Percentiles rank a stretch among this genome's conserved stretches.
Evolutionary conservation across 257 asterid species (phyloP).

Genomic region (Schizonepeta tenuifolia): DNA sequence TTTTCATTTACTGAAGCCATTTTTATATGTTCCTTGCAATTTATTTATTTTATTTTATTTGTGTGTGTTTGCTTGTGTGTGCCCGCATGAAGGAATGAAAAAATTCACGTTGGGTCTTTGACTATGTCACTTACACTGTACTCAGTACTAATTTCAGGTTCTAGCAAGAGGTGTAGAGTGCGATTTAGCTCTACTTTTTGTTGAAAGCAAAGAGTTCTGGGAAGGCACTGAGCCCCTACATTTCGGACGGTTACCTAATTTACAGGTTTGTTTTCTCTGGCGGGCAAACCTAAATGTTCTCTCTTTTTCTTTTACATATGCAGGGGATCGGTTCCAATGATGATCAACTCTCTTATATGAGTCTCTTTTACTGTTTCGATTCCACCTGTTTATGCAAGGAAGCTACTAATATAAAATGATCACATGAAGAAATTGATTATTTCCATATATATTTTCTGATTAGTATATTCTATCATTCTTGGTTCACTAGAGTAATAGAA

Average conservation of each 20-base stretch:
- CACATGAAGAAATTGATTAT: neutral
- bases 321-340: neutral
- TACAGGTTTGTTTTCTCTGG: conserved; percentile 60
- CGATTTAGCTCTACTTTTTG: conserved; percentile 87
- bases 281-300: conserved; percentile 11
- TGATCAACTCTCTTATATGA: conserved; percentile 7
- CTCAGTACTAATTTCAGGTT: conserved; percentile 56
- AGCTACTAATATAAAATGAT: conserved; percentile 5
- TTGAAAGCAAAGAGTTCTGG: conserved; percentile 85
- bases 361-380: neutral
- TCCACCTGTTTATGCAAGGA: conserved; percentile 6
- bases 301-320: neutral
- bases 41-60: too few relatives aligned
- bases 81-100: too few relatives aligned
- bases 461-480: neutral
- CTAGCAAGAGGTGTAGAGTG: conserved; percentile 91
- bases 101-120: conserved; percentile 15
- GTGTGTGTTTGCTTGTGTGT: too few relatives aligned
- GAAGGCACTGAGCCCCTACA: conserved; percentile 78
- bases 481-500: neutral
- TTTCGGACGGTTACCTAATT: conserved; percentile 73
- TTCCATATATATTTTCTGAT: conserved; percentile 17
- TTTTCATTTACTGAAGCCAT: neutral
- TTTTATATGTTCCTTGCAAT: neutral
- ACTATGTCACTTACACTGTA: conserved; percentile 24